Evolutionary conservation across 371 early-diverging fungal genomes (phyloP).

Genomic region (Apophysomyces sp.): DNA sequence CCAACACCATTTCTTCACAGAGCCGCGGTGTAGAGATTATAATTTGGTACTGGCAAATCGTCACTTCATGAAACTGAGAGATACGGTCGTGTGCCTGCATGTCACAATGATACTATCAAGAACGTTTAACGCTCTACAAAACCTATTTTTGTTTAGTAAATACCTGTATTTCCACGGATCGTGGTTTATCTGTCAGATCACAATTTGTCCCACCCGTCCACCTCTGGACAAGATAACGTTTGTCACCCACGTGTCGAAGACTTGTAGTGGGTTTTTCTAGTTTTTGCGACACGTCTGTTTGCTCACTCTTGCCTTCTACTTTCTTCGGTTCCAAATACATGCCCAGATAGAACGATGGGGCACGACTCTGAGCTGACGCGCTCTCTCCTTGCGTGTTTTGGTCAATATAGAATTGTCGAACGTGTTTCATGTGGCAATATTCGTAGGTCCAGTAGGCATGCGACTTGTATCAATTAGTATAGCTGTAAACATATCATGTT

Average conservation of each 20-base stretch:
- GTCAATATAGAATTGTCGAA: constrained; percentile 72
- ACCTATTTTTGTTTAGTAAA: not conserved
- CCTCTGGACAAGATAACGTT: constrained; percentile 60
- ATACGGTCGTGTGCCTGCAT: constrained; percentile 58
- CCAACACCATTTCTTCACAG: constrained; percentile 66
- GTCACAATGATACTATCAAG: constrained; percentile 66
- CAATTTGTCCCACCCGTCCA: constrained; percentile 77
- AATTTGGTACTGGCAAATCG: constrained; percentile 72
- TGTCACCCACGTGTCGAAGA: constrained; percentile 39
- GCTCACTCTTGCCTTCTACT: not conserved
- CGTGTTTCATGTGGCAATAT: constrained; percentile 69
- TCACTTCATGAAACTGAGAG: constrained; percentile 55
- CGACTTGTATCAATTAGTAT: constrained; percentile 28
- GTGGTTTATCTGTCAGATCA: constrained; percentile 67
- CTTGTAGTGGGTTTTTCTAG: constrained; percentile 12
- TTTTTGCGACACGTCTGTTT: constrained; percentile 8
- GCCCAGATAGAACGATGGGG: constrained; percentile 27
- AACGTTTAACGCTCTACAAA: not conserved
- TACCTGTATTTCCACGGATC: constrained; percentile 72
- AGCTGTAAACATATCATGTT: not conserved
- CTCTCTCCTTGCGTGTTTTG: constrained; percentile 23
- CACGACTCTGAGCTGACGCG: constrained; percentile 10
- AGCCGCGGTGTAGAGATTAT: constrained; percentile 68
- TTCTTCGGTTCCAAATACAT: constrained; percentile 17
- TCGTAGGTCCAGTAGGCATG: constrained; percentile 80